A percentile compares a stretch with the other conserved stretches of the same genome.
phyloP scores from a whole-genome alignment of 768 basidiomycete species.

The Suillus subaureus region DNA sequence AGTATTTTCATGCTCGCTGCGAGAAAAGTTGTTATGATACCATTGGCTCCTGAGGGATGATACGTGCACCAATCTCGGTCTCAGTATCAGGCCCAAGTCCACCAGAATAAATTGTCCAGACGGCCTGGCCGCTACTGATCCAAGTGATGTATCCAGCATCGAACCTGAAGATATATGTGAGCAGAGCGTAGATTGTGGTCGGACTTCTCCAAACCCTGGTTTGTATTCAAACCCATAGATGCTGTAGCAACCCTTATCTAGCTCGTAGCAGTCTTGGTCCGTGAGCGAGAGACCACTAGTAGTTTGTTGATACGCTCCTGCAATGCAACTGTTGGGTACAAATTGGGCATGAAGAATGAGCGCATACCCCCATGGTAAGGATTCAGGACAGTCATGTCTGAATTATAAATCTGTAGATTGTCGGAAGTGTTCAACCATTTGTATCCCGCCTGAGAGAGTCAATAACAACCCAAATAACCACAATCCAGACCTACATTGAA shows the following conservation, averaged over 20 bases:
- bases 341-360: conserved; percentile 29
- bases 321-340: not conserved
- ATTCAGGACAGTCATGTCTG: conserved; percentile 39
- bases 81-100: conserved; percentile 53
- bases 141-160: conserved; percentile 67
- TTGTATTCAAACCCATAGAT: conserved; percentile 59
- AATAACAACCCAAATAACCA: conserved; percentile 1
- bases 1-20: not conserved
- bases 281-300: conserved; percentile 38
- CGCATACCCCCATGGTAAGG: conserved; percentile 45
- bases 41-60: conserved; percentile 74
- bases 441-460: conserved; percentile 43
- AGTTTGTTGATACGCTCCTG: conserved; percentile 42
- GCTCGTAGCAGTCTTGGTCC: conserved; percentile 49
- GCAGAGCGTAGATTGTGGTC: not conserved
- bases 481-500: conserved; percentile 29
- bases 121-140: conserved; percentile 56
- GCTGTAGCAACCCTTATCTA: conserved; percentile 42
- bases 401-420: conserved; percentile 40
- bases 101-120: conserved; percentile 57
- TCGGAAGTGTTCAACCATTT: conserved; percentile 38
- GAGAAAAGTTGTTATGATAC: conserved; percentile 32
- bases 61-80: conserved; percentile 57
- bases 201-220: conserved; percentile 31
- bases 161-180: conserved; percentile 34